Percentiles rank a stretch among this genome's conserved stretches.
These are phyloP conservation scores for Xylariaceae sp. DNA, from an alignment of 2,329 filamentous ascomycete species.

Conservation along the genomic window DNA sequence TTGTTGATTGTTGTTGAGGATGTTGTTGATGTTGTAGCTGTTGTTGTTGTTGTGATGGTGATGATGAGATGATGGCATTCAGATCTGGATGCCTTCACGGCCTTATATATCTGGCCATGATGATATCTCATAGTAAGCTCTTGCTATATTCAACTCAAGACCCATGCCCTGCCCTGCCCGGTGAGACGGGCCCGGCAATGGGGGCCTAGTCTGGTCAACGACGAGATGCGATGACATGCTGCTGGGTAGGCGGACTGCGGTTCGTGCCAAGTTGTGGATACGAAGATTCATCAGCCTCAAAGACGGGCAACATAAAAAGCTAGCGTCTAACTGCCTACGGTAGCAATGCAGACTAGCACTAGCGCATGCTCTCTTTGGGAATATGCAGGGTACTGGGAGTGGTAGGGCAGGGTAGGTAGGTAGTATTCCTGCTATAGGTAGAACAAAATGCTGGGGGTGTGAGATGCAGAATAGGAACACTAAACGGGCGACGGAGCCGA, in stretches of 20 bases:
- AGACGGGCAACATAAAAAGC: neutral
- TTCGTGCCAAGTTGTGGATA: slow-evolving; percentile 11
- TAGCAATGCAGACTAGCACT: neutral
- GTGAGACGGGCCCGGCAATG: slow-evolving; percentile 15
- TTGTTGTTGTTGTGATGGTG: slow-evolving; percentile 16
- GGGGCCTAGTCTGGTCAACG: slow-evolving; percentile 11
- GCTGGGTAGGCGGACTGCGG: slow-evolving; percentile 10
- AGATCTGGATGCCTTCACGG: slow-evolving; percentile 12
- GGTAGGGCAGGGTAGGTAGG: neutral
- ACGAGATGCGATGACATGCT: slow-evolving; percentile 12
- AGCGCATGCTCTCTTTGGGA: neutral
- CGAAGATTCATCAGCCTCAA: slow-evolving; percentile 19
- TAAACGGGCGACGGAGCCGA: neutral
- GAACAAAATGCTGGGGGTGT: neutral
- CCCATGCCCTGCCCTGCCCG: slow-evolving; percentile 8
- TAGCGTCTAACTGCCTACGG: neutral
- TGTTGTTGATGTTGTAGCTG: slow-evolving; percentile 1
- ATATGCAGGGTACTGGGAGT: neutral
- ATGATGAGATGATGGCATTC: slow-evolving; percentile 26
- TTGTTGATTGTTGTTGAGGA: slow-evolving; percentile 2
- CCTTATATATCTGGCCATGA: slow-evolving; percentile 16
- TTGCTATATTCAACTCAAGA: slow-evolving; percentile 7
- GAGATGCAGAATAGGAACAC: neutral
- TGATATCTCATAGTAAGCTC: slow-evolving; percentile 2
- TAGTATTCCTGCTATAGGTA: too few species aligned